These are phyloP conservation scores for Lactifluus subvellereus DNA, from an alignment of 768 basidiomycete genomes.

Conservation along the genomic window DNA sequence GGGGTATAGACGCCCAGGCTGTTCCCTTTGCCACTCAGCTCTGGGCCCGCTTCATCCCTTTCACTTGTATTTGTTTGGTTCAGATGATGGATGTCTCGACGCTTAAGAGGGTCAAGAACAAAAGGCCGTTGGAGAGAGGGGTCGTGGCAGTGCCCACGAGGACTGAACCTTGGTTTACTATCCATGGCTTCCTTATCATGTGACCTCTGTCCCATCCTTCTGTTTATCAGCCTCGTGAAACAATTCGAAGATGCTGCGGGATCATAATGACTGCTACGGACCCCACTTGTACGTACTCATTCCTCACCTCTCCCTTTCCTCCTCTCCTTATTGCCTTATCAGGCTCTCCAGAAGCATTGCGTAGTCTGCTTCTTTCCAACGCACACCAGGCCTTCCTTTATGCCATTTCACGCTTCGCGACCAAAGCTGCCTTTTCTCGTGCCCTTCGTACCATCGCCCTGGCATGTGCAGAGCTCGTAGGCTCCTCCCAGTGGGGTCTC, in stretches of 20 bases:
- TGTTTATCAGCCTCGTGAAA: slow-evolving; percentile 47
- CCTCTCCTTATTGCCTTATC: slow-evolving; percentile 31
- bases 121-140: slow-evolving; percentile 46
- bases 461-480: slow-evolving; percentile 61
- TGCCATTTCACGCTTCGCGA: slow-evolving; percentile 48
- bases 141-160: slow-evolving; percentile 38
- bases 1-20: not conserved
- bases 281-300: slow-evolving; percentile 20
- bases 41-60: not conserved
- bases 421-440: slow-evolving; percentile 57
- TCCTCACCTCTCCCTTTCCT: not conserved
- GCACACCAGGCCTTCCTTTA: slow-evolving; percentile 59
- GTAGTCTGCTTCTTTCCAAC: slow-evolving; percentile 49
- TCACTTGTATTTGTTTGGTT: slow-evolving; percentile 8
- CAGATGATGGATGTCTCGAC: slow-evolving; percentile 30
- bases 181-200: too few species aligned
- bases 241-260: slow-evolving; percentile 31
- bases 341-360: slow-evolving; percentile 61
- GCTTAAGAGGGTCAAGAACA: slow-evolving; percentile 68
- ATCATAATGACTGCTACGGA: slow-evolving; percentile 23
- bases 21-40: not conserved
- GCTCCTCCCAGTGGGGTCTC: slow-evolving; percentile 66
- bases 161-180: too few species aligned
- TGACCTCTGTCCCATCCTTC: not conserved
- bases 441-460: slow-evolving; percentile 54